phyloP scores from a whole-genome alignment of 164 flowering plant species.

The Vitis cinerea region DNA sequence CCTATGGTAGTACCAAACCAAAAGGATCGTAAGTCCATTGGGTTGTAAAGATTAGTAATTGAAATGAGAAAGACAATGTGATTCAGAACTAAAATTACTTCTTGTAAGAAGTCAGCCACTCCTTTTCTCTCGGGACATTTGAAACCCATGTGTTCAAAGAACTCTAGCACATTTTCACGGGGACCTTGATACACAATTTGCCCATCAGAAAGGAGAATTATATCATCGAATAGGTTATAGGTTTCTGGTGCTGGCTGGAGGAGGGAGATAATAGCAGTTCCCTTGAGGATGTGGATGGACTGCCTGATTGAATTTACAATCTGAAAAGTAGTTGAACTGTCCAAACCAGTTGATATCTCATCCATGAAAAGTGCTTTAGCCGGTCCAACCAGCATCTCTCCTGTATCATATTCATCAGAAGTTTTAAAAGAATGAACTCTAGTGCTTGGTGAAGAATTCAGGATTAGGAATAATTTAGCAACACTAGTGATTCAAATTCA shows the following conservation, averaged over 20 bases:
- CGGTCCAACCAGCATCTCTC: slow-evolving; percentile 70
- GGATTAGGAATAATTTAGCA: background rate
- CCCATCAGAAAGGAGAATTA: slow-evolving; percentile 53
- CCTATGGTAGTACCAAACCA: slow-evolving; percentile 26
- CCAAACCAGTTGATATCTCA: slow-evolving; percentile 65
- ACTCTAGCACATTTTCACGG: slow-evolving; percentile 55
- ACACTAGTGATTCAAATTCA: background rate
- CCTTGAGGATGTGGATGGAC: slow-evolving; percentile 44
- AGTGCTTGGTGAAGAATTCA: background rate
- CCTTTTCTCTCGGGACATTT: slow-evolving; percentile 62
- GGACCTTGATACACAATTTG: slow-evolving; percentile 63
- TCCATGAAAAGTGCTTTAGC: slow-evolving; percentile 62
- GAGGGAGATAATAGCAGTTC: slow-evolving; percentile 56
- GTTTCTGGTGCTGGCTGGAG: slow-evolving; percentile 70
- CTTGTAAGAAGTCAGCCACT: slow-evolving; percentile 63
- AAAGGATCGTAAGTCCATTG: background rate
- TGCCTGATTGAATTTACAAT: slow-evolving; percentile 50
- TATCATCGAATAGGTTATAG: slow-evolving; percentile 53
- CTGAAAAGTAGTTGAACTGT: slow-evolving; percentile 63
- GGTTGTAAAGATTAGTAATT: background rate
- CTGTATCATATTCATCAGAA: slow-evolving; percentile 15
- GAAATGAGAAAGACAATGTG: too few species aligned
- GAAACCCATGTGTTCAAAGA: slow-evolving; percentile 54
- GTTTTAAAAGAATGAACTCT: background rate
- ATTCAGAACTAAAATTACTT: slow-evolving; percentile 26